Base-by-base conservation (phyloP, 805 yeast genomes). In the Hyphopichia homilentoma region DNA sequence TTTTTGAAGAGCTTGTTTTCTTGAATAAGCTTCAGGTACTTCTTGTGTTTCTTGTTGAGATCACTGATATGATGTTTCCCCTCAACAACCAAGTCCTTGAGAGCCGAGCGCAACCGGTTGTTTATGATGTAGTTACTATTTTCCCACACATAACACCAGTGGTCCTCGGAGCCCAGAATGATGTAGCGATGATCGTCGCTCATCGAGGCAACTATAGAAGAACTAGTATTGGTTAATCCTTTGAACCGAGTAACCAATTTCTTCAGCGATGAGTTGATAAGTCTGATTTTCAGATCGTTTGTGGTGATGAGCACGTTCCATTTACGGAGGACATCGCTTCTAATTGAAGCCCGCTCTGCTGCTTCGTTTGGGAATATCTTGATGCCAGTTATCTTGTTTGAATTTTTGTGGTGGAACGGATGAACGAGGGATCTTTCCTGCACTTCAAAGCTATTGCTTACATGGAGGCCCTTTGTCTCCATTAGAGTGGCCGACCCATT, bases 121-220 rank as follows among this genome's bases (percentile, higher is more conserved):
- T 61, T 71, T 43, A 59, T 61, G 44, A 60, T 61, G 21, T 57
- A 48, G 34, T 65, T 63, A 40, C 65, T 59, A 43, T 67, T 55
- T 34, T 73, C 70, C 97, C 97, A 90, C 8, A 85, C 61, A 49
- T 88, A 89, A 9, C 84, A 75, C 79, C 88, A 79, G 44, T 84
- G 86, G 58, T 89, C 93, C 52, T 89, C 96, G 8, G 94, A 83
- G 0, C 95, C 95, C 6, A 84, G 69, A 6, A 88, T 70, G 5
- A 88, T 70, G 47, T 74, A 75, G 8, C 59, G 48, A 32, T 66
- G 59, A 44, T 79, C 79, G 32, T 77, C 85, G 16, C 80, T 75
- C 2, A 74, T 49, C 0, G 75, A 57, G 0, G 96, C 96, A 8
- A 68, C 67, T 31, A 84, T 82, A 25, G 85, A 87, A 4, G 90